Evolutionary conservation across 768 basidiomycete genomes (phyloP).

Genomic region (Collybiopsis confluens): DNA sequence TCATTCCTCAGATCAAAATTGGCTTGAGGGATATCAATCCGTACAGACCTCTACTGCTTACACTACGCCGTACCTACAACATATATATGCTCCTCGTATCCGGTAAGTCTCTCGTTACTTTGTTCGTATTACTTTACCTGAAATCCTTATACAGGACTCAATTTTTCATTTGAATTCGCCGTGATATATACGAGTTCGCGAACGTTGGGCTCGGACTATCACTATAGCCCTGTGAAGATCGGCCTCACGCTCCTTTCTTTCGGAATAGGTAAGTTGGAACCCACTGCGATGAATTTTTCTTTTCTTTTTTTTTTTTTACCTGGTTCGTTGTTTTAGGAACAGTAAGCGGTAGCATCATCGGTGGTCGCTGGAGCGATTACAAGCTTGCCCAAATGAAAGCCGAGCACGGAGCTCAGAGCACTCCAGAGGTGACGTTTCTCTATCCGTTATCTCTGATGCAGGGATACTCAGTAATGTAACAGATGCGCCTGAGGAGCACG

Average conservation of each 20-base stretch:
- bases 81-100: conserved; percentile 59
- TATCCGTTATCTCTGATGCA: not conserved
- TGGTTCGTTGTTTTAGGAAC: conserved; percentile 38
- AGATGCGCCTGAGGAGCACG: conserved; percentile 74
- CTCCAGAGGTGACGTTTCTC: conserved; percentile 55
- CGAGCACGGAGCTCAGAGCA: conserved; percentile 38
- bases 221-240: too few species aligned
- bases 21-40: conserved; percentile 72
- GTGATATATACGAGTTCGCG: too few species aligned
- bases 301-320: conserved; percentile 49
- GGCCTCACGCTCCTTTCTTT: too few species aligned
- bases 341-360: conserved; percentile 49
- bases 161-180: too few species aligned
- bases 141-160: too few species aligned
- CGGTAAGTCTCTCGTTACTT: too few species aligned
- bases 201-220: too few species aligned
- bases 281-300: not conserved
- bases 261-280: too few species aligned
- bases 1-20: conserved; percentile 37
- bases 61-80: conserved; percentile 65
- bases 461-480: not conserved
- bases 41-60: conserved; percentile 51
- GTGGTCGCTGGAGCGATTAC: conserved; percentile 56
- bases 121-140: too few species aligned
- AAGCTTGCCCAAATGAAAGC: conserved; percentile 38